Percentiles rank a stretch among this genome's conserved stretches.
Conservation (phyloP, 2,329 filamentous ascomycete genomes). For the Cytospora leucostoma region DNA sequence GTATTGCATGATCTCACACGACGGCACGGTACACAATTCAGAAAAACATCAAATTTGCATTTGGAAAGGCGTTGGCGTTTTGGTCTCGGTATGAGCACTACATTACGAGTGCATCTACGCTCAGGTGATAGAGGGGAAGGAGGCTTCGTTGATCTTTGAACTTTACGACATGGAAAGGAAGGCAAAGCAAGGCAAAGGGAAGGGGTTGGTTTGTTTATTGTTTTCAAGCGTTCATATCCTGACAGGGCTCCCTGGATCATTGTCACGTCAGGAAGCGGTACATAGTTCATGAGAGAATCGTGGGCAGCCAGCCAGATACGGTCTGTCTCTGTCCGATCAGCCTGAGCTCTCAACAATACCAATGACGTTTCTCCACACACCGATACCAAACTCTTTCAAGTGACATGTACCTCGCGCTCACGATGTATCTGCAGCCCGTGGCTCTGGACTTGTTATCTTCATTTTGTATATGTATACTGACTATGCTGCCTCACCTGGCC, state of each 20-base stretch:
- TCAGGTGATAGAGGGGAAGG: neutral
- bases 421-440: too few relatives aligned
- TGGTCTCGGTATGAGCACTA: constrained; percentile 9
- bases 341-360: constrained; percentile 10
- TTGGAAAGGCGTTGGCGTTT: constrained; percentile 22
- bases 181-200: neutral
- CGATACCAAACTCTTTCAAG: too few relatives aligned
- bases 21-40: neutral
- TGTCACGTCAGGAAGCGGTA: neutral
- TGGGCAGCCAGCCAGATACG: constrained; percentile 8
- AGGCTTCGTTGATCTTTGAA: neutral
- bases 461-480: too few relatives aligned
- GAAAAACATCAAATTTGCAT: constrained; percentile 13
- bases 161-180: neutral
- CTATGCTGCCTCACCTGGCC: too few relatives aligned
- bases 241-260: constrained; percentile 7
- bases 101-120: constrained; percentile 5
- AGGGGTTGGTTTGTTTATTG: neutral
- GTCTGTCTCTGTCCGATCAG: neutral
- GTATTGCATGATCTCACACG: neutral
- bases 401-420: too few relatives aligned
- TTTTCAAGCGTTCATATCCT: neutral
- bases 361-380: constrained; percentile 5
- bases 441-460: too few relatives aligned
- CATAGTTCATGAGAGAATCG: neutral